phyloP scores from a whole-genome alignment of 2,329 filamentous ascomycete genomes.

The Mariannaea sp. region DNA sequence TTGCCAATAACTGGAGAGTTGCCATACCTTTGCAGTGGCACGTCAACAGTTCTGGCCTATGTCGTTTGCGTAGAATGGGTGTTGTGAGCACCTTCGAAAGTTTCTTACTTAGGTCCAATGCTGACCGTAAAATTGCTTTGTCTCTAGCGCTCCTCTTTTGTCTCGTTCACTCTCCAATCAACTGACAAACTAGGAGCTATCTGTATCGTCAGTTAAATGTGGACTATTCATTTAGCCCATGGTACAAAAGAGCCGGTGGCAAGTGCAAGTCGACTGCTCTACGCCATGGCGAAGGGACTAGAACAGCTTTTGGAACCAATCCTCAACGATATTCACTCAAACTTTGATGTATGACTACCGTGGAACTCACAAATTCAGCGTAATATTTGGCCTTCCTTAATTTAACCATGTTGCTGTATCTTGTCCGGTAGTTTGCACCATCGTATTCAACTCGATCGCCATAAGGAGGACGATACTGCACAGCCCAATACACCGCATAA shows the following conservation, averaged over 20 bases:
- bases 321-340: slow-evolving; percentile 24
- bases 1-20: slow-evolving; percentile 26
- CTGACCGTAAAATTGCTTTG: slow-evolving; percentile 40
- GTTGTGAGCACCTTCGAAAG: slow-evolving; percentile 39
- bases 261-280: slow-evolving; percentile 49
- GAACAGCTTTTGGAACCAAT: slow-evolving; percentile 17
- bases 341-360: slow-evolving; percentile 24
- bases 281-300: slow-evolving; percentile 38
- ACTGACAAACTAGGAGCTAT: slow-evolving; percentile 47
- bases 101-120: neutral
- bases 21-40: slow-evolving; percentile 46
- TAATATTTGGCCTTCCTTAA: slow-evolving; percentile 26
- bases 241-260: slow-evolving; percentile 52
- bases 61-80: slow-evolving; percentile 46
- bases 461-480: too few relatives aligned
- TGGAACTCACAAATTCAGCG: slow-evolving; percentile 26
- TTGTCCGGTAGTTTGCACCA: too few relatives aligned
- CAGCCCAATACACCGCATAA: too few relatives aligned
- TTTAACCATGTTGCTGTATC: slow-evolving; percentile 27
- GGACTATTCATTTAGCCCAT: slow-evolving; percentile 51
- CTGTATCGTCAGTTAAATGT: slow-evolving; percentile 48
- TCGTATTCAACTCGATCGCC: too few relatives aligned
- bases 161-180: slow-evolving; percentile 48
- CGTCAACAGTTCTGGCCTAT: slow-evolving; percentile 49
- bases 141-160: slow-evolving; percentile 50